Conservation (phyloP, 1,139 yeast genomes). For the Scheffersomyces cryptocercus region DNA sequence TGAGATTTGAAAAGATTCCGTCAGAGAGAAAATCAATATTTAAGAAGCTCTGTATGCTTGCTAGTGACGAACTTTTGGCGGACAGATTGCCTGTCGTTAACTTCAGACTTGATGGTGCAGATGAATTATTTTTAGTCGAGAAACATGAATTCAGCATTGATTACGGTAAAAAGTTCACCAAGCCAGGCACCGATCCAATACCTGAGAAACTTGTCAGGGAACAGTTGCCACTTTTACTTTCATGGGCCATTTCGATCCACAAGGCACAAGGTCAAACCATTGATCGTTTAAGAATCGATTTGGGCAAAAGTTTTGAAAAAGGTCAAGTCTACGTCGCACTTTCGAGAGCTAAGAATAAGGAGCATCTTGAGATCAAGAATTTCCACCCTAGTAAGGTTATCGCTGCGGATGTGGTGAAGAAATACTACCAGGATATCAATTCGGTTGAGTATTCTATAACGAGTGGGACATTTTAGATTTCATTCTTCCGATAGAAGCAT, state of each 20-base stretch:
- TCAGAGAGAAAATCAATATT: conserved; percentile 25
- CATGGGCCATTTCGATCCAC: conserved; percentile 92
- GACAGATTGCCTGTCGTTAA: conserved; percentile 57
- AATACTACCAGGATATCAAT: conserved; percentile 57
- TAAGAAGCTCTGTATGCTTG: conserved; percentile 30
- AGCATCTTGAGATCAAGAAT: conserved; percentile 70
- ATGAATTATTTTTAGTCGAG: conserved; percentile 48
- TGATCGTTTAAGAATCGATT: conserved; percentile 73
- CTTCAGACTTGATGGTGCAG: conserved; percentile 43
- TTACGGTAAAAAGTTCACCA: conserved; percentile 9
- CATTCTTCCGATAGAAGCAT: not conserved
- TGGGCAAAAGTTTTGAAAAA: conserved; percentile 69
- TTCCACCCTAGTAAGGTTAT: conserved; percentile 63
- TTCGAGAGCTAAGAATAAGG: conserved; percentile 81
- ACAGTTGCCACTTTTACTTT: conserved; percentile 74
- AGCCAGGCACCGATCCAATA: conserved; percentile 40
- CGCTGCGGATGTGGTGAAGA: conserved; percentile 65
- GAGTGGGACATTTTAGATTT: not conserved
- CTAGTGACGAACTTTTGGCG: conserved; percentile 26
- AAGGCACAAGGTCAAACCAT: conserved; percentile 93
- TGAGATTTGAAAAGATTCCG: conserved; percentile 26
- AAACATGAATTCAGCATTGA: conserved; percentile 72
- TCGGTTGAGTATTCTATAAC: not conserved
- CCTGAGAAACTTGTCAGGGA: conserved; percentile 52
- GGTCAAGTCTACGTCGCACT: conserved; percentile 97